Evolutionary conservation across 2,329 filamentous ascomycete genomes (phyloP).

Genomic region (Endothia cerciana): DNA sequence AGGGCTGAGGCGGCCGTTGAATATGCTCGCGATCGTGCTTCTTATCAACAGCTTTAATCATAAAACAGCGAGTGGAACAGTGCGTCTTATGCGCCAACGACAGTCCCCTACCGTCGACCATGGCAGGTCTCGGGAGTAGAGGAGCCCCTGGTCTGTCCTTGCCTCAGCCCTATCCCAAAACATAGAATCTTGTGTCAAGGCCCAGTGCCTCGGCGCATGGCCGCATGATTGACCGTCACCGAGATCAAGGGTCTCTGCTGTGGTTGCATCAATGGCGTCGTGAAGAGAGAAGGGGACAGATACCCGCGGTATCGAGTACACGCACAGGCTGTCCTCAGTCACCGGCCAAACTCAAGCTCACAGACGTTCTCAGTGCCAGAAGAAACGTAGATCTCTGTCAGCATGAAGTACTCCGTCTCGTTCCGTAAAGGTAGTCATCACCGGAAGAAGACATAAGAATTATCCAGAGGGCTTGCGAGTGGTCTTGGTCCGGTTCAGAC

Average conservation of each 20-base stretch:
- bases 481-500: too few relatives aligned
- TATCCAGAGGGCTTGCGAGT: not conserved
- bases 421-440: not conserved
- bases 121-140: not conserved
- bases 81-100: not conserved
- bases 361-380: not conserved
- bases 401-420: not conserved
- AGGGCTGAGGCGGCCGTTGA: too few relatives aligned
- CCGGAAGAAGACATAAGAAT: too few relatives aligned
- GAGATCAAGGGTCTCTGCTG: not conserved
- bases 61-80: not conserved
- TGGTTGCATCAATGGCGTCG: not conserved
- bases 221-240: not conserved
- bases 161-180: not conserved
- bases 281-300: not conserved
- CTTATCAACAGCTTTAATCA: not conserved
- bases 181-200: slow-evolving; percentile 3
- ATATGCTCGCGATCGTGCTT: not conserved
- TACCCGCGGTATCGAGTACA: not conserved
- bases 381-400: not conserved
- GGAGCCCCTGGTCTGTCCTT: not conserved
- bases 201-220: not conserved
- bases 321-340: not conserved
- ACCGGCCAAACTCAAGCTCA: not conserved
- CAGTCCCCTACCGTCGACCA: not conserved